These are phyloP conservation scores for Dittrichia graveolens DNA, from an alignment of 129 eudicot species.

Conservation along the genomic window DNA sequence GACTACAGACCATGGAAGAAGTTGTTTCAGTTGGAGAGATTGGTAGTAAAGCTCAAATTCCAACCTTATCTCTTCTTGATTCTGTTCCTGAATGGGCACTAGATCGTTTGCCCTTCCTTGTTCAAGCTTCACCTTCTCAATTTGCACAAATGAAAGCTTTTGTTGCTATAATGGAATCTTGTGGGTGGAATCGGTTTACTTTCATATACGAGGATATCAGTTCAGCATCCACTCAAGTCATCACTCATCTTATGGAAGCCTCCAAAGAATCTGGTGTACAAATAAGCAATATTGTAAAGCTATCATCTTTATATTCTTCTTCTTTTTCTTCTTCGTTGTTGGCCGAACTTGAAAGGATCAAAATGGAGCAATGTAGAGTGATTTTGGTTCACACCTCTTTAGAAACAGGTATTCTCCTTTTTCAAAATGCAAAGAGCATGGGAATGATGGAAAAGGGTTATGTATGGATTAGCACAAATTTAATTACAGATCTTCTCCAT, in stretches of 20 bases:
- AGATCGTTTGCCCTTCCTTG: conserved; percentile 41
- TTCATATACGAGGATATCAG: conserved; percentile 41
- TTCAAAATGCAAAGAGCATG: conserved; percentile 42
- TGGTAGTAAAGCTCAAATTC: conserved; percentile 32
- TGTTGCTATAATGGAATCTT: conserved; percentile 45
- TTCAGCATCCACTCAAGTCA: conserved; percentile 35
- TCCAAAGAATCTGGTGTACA: conserved; percentile 28
- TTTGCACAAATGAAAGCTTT: conserved; percentile 49
- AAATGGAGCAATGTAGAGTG: conserved; percentile 42
- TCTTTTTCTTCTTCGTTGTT: conserved; percentile 28
- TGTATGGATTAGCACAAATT: conserved; percentile 52
- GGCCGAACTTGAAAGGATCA: conserved; percentile 43
- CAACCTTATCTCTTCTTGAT: conserved; percentile 49
- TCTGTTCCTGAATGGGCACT: conserved; percentile 46
- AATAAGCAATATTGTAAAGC: conserved; percentile 36
- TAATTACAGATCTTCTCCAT: conserved; percentile 41
- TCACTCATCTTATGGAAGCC: conserved; percentile 40
- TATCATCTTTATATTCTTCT: conserved; percentile 36
- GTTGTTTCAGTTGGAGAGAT: conserved; percentile 43
- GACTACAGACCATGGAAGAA: conserved; percentile 55
- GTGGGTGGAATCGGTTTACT: conserved; percentile 33
- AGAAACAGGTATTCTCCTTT: conserved; percentile 36
- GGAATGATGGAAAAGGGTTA: conserved; percentile 60
- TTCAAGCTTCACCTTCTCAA: conserved; percentile 51
- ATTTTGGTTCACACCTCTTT: conserved; percentile 56